A percentile compares a stretch with the other conserved stretches of the same genome.
Evolutionary conservation across 306 rosid species (phyloP).

Genomic region (Castanea mollissima): DNA sequence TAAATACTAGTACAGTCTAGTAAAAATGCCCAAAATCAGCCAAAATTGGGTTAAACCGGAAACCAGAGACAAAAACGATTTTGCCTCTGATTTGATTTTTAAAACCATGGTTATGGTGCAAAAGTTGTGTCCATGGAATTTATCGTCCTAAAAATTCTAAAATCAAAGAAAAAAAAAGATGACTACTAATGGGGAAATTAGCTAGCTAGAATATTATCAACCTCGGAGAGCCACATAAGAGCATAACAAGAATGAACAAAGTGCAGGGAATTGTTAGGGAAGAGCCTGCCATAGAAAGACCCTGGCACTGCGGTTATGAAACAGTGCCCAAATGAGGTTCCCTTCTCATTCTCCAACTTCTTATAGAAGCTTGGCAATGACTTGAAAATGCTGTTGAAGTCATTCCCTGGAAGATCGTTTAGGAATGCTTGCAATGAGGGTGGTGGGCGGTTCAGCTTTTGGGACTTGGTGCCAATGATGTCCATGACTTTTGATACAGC

Average conservation of each 20-base stretch:
- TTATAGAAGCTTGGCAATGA: conserved; percentile 33
- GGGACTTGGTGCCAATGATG: too few species aligned
- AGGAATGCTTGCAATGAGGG: conserved; percentile 11
- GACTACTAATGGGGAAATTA: too few species aligned
- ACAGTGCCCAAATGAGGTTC: conserved; percentile 24
- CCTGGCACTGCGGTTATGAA: conserved; percentile 49
- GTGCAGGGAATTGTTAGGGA: conserved; percentile 33
- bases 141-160: too few species aligned
- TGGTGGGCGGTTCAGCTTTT: not conserved
- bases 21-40: too few species aligned
- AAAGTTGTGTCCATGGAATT: too few species aligned
- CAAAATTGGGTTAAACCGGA: accelerated
- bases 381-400: conserved; percentile 30
- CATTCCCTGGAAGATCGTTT: conserved; percentile 28
- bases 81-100: accelerated
- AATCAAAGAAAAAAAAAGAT: too few species aligned
- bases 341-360: not conserved
- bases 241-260: conserved; percentile 42
- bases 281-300: conserved; percentile 50
- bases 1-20: accelerated
- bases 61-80: accelerated
- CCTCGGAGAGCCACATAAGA: too few species aligned
- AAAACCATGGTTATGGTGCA: too few species aligned
- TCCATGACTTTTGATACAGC: too few species aligned
- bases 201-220: too few species aligned